Evolutionary conservation across 345 rosid species (phyloP), one percentile per base, ranked within the genome.

Genomic region (Hypericum perforatum): DNA sequence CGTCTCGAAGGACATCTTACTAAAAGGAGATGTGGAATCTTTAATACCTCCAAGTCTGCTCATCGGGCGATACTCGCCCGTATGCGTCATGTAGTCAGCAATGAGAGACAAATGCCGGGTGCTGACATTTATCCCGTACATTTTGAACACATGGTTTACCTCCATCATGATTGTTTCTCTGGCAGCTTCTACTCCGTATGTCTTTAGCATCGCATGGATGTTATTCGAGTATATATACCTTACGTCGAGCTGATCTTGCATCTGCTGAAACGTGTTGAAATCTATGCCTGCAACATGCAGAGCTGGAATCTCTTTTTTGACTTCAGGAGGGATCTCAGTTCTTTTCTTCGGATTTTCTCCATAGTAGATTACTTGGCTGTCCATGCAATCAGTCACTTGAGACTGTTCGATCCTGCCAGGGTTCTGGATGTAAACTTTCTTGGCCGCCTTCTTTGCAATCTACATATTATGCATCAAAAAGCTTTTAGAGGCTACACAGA

Each of bases 151-250:
- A 10, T 86, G 80, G 68, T 68, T 87, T 51, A 94, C 76, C 65
- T 94, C 97, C 60, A 85, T 71, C 46, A 85, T 89, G 55, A 89
- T 79, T 40, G 94, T 82, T 64, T 82, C 94, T 73, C 99, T 72
- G 0, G 99, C 99, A 4, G 95, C 95, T 75, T 89, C 99, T 5
- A 94, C 89, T n/a, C 97, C 99, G 16, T 74, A 89, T 2, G 84
- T 79, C 37, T 67, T 76, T 36, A 85, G 81, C 80, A 94, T 80
- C 5, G 78, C 85, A 38, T 86, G 85, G 45, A 94, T 74, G 75
- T 65, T 71, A 61, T 89, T 94, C 69, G 89, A 76, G 69, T 94
- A 94, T 37, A 94, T 41, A 49, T 86, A 92, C 63, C 91, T 75
- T 16, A 78, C 63, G 58, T 94, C 99, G 45, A 94, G 81, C 48